Conservation (phyloP, 2,329 filamentous ascomycete genomes). For the Fusarium coicis region DNA sequence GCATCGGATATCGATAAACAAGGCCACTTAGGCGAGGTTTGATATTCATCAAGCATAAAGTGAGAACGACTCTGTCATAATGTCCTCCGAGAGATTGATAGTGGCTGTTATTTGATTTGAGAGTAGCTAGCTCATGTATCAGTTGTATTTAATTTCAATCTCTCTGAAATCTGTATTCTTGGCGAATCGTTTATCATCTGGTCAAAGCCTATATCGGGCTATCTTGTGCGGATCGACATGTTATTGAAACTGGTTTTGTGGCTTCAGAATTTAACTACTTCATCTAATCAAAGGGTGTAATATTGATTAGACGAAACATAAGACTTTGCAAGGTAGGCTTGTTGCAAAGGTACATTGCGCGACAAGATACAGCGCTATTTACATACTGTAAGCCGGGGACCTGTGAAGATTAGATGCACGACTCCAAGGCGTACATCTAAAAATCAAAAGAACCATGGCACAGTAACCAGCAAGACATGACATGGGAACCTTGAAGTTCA, state of each 20-base stretch:
- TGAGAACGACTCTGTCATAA: background rate
- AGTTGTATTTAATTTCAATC: background rate
- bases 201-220: too few relatives aligned
- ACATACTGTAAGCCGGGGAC: background rate
- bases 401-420: background rate
- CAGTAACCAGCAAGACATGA: background rate
- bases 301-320: background rate
- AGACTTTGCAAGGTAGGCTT: background rate
- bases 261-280: background rate
- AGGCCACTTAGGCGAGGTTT: background rate
- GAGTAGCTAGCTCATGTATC: background rate
- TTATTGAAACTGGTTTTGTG: background rate
- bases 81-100: background rate
- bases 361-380: background rate
- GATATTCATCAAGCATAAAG: constrained; percentile 1
- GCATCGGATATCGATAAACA: background rate
- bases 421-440: background rate
- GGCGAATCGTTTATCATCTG: background rate
- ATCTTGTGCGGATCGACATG: background rate
- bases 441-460: background rate
- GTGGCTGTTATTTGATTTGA: background rate
- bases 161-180: background rate
- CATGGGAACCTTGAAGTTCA: background rate
- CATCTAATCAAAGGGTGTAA: too few relatives aligned
- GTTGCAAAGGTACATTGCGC: background rate